A percentile compares a stretch with the other conserved stretches of the same genome.
phyloP scores from a whole-genome alignment of 179 eudicot genomes.

The Drosera spatulata region DNA sequence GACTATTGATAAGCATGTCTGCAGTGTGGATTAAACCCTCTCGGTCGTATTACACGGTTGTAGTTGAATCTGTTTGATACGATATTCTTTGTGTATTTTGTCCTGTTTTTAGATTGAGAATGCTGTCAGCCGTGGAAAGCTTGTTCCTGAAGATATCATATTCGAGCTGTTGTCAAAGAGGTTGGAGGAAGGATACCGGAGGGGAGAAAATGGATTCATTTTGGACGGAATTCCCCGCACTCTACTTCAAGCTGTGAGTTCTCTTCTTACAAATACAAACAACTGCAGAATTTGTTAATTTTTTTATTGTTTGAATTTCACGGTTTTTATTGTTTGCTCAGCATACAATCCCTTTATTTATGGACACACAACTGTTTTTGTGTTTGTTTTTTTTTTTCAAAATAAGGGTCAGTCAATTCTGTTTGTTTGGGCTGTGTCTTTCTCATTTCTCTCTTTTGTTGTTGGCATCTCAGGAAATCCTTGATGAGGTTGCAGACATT shows the following conservation, averaged over 20 bases:
- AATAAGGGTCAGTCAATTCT: too few relatives aligned
- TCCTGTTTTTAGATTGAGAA: constrained; percentile 42
- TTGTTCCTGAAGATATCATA: constrained; percentile 82
- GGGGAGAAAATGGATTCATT: constrained; percentile 86
- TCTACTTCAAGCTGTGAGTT: constrained; percentile 83
- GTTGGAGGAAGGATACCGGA: constrained; percentile 65
- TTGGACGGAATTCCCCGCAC: constrained; percentile 89
- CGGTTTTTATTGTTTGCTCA: too few relatives aligned
- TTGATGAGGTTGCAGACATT: constrained; percentile 74
- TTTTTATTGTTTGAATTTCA: too few relatives aligned
- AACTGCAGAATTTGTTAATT: too few relatives aligned
- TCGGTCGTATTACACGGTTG: too few relatives aligned
- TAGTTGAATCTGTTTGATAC: too few relatives aligned
- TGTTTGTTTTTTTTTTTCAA: too few relatives aligned
- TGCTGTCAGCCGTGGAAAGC: constrained; percentile 75
- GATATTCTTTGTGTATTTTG: too few relatives aligned
- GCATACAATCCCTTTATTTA: too few relatives aligned
- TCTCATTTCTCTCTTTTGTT: constrained; percentile 3
- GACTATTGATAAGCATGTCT: too few relatives aligned
- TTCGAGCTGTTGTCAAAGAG: constrained; percentile 79
- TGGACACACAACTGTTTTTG: too few relatives aligned
- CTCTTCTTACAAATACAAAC: neutral
- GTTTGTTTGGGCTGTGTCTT: neutral
- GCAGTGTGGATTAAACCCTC: too few relatives aligned
- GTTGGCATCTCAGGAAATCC: constrained; percentile 54